phyloP scores from a whole-genome alignment of 108 stramenopile genomes.

The Skeletonema menzelii region DNA sequence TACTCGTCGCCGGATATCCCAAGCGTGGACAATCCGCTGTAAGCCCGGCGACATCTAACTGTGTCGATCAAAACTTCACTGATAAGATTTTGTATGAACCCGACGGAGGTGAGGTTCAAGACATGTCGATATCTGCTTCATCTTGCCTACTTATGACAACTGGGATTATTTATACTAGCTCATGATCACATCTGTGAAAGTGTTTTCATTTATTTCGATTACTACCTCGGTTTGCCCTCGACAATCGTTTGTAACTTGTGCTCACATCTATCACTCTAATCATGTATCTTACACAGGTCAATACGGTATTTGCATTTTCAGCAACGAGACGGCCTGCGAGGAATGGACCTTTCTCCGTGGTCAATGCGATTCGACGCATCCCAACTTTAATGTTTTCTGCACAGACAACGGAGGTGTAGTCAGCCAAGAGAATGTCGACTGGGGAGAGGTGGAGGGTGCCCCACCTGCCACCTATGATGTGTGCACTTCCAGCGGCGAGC shows the following conservation, averaged over 20 bases:
- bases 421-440: not conserved
- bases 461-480: constrained; percentile 4
- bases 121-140: not conserved
- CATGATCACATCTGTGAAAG: no score
- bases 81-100: not conserved
- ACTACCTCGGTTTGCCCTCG: no score
- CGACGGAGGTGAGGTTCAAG: not conserved
- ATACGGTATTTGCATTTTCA: constrained; percentile 2
- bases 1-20: not conserved
- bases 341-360: not conserved
- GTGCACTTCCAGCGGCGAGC: not conserved
- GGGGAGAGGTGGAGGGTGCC: constrained; percentile 5
- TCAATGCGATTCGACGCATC: not conserved
- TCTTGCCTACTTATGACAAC: no score
- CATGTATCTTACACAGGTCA: not conserved
- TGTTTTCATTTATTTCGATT: no score
- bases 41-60: not conserved
- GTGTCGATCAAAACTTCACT: not conserved
- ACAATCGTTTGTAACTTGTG: no score
- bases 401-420: not conserved
- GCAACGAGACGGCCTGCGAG: constrained; percentile 1
- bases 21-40: not conserved
- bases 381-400: not conserved
- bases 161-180: no score
- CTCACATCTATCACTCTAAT: no score